phyloP scores from a whole-genome alignment of 2,329 filamentous ascomycete genomes.

The Trichophyton benhamiae region DNA sequence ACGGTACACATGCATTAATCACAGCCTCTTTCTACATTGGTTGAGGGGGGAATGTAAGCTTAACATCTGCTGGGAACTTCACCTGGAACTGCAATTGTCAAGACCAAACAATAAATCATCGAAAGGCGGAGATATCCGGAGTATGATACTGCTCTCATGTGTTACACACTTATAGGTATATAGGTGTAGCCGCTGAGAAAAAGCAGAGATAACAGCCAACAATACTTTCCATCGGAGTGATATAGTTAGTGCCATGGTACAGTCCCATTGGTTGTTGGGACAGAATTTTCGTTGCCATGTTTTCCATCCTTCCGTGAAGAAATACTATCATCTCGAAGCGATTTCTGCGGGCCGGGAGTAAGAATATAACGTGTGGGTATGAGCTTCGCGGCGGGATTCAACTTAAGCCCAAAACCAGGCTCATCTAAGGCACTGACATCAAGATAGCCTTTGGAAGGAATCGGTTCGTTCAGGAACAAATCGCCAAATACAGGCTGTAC shows the following conservation, averaged over 20 bases:
- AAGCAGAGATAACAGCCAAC: too few species aligned
- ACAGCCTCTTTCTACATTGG: too few species aligned
- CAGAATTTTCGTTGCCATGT: not conserved
- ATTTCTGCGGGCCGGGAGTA: slow-evolving; percentile 44
- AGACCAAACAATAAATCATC: too few species aligned
- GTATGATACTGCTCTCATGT: too few species aligned
- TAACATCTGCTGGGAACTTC: too few species aligned
- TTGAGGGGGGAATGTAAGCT: too few species aligned
- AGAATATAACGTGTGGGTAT: slow-evolving; percentile 64
- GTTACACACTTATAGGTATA: not conserved
- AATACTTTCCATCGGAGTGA: too few species aligned
- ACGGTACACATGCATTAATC: too few species aligned
- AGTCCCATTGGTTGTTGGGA: not conserved
- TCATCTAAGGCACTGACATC: slow-evolving; percentile 70
- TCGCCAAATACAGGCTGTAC: slow-evolving; percentile 88
- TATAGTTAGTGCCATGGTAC: not conserved
- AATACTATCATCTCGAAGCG: not conserved
- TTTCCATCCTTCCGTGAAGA: not conserved
- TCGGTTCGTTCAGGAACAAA: slow-evolving; percentile 80
- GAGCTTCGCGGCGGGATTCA: slow-evolving; percentile 70
- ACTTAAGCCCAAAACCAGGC: slow-evolving; percentile 78
- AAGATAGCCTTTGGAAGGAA: slow-evolving; percentile 70
- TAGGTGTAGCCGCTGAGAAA: too few species aligned
- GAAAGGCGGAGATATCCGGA: too few species aligned
- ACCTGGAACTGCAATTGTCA: too few species aligned